Conservation (phyloP, 2,329 filamentous ascomycete genomes). For the Pezicula neosporulosa region DNA sequence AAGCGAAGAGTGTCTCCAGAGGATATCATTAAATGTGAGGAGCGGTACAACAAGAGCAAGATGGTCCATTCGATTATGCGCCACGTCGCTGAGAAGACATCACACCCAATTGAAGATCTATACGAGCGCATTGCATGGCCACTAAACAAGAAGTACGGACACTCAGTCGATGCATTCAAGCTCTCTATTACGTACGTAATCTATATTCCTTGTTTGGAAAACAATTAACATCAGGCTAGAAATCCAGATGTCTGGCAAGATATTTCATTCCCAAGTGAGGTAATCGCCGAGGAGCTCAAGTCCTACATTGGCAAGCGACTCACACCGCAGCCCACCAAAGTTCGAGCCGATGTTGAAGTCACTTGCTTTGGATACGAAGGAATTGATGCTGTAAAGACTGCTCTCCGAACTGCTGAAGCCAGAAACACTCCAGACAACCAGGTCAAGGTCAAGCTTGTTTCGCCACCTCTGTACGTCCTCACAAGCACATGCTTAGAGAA, state of each 20-base stretch:
- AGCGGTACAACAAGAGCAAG: constrained; percentile 99
- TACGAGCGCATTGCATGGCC: constrained; percentile 97
- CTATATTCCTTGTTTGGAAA: not conserved
- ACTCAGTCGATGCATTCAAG: constrained; percentile 97
- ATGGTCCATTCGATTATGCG: constrained; percentile 99
- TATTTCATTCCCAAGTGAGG: constrained; percentile 80
- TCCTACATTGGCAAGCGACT: constrained; percentile 96
- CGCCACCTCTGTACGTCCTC: constrained; percentile 91
- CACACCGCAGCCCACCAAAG: constrained; percentile 97
- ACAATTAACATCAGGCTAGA: constrained; percentile 38
- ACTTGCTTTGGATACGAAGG: constrained; percentile 95
- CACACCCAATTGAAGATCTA: constrained; percentile 87
- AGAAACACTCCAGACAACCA: constrained; percentile 89
- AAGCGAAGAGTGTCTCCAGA: constrained; percentile 97
- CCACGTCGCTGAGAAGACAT: constrained; percentile 96
- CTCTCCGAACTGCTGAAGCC: constrained; percentile 85
- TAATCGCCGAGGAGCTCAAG: constrained; percentile 85
- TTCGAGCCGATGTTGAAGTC: constrained; percentile 95
- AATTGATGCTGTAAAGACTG: constrained; percentile 95
- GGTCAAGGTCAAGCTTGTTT: constrained; percentile 98
- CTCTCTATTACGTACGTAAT: constrained; percentile 84
- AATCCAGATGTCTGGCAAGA: constrained; percentile 97
- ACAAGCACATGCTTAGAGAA: constrained; percentile 97
- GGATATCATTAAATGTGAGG: constrained; percentile 97
- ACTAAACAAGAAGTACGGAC: constrained; percentile 94